Evolutionary conservation across 371 early-diverging fungal species (phyloP), one percentile per base, ranked within the genome.

Genomic region (Mucor sp.): DNA sequence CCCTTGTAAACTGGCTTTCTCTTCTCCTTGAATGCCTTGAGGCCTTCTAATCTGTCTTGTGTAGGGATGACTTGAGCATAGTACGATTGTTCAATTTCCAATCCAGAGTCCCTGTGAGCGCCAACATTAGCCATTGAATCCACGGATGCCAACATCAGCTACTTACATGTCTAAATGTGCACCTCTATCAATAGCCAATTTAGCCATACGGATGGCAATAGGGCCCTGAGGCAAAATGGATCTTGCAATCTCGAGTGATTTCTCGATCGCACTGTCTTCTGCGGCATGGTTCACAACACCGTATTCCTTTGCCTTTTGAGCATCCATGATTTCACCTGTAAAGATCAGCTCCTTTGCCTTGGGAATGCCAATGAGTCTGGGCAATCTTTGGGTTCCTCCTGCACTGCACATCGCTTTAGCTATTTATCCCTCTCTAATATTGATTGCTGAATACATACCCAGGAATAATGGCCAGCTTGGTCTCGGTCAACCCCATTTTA

Each of bases 391-490:
- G 9, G 99, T 97, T 56, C 99, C 99, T 35, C 99, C 99, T 37
- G 99, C 97, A 43, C 97, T 94, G 79, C n/a, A 60, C 5, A 39
- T 7, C 12, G 6, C 17, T 9, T 37, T 6, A 65, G 1, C n/a
- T 37, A 32, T 30, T 6, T 30, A 2, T 30, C 30, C 30, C 30
- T 57, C 48, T 53, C n/a, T 57, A 21, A 14, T 8, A 37, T 11
- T 11, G 14, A 14, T 37, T 14, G 37, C 37, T 37, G 37, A 12
- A 19, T 57, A n/a, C 28, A 69, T 87, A 93, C 92, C 96, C 99
- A 23, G 99, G 99, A 63, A 98, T 98, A 67, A 98, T 98, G 39
- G 95, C 98, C n/a, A 98, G 82, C 61, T 87, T 89, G 2, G 98
- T 97, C 77, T 98, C 99, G 0, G 96, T 94, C 55, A 98, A 82